Conservation (phyloP, 345 rosid genomes). For the Salix dunnii region DNA sequence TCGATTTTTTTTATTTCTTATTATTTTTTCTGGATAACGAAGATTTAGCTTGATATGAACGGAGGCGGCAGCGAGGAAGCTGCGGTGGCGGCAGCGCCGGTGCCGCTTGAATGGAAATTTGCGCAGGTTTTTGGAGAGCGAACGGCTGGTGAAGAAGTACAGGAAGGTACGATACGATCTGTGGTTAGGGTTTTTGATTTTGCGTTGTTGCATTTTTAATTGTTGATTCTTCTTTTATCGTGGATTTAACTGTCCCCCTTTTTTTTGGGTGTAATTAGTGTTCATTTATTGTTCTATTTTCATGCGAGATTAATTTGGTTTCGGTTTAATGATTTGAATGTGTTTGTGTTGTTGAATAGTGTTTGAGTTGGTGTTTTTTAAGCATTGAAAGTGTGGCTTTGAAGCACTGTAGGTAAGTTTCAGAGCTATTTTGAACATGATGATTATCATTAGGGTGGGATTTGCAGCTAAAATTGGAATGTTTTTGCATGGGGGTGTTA, state of each 20-base stretch:
- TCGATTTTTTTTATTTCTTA: neutral
- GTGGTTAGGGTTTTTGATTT: neutral
- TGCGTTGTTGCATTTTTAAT: neutral
- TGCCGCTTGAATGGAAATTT: conserved; percentile 30
- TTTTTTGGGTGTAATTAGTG: neutral
- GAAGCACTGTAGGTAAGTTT: conserved; percentile 9
- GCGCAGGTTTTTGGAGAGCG: conserved; percentile 33
- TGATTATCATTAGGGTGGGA: neutral
- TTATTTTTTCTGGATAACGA: neutral
- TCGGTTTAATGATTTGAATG: neutral
- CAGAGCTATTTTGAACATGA: neutral
- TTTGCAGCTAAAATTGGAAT: neutral
- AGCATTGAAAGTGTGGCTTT: neutral
- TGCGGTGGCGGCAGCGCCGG: conserved; percentile 9
- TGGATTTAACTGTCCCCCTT: neutral
- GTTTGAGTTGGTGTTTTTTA: neutral
- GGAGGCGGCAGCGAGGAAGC: conserved; percentile 9
- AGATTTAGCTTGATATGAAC: conserved; percentile 6
- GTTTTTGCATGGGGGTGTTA: neutral
- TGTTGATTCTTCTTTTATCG: neutral
- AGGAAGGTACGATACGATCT: conserved; percentile 20
- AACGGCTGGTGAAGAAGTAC: conserved; percentile 31
- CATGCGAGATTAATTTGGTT: neutral
- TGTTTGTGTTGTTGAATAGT: neutral
- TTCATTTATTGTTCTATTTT: neutral